Evolutionary conservation across 495 filamentous ascomycete genomes (phyloP).

Genomic region (Chaetomium cochliodes): DNA sequence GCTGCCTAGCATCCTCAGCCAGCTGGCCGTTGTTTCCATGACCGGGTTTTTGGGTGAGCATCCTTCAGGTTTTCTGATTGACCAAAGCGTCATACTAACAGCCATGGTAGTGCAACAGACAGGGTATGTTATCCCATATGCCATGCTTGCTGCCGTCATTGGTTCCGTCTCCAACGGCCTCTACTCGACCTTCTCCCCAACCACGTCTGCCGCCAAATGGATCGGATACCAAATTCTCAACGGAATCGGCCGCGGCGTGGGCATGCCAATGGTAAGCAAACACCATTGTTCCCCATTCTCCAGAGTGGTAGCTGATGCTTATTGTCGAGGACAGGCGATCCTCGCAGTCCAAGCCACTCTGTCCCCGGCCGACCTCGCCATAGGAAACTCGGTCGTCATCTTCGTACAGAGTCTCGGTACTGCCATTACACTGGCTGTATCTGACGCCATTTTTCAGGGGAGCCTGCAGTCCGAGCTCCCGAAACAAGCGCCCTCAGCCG

Average conservation of each 20-base stretch:
- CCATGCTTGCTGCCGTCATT: conserved; percentile 50
- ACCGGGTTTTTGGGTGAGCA: conserved; percentile 47
- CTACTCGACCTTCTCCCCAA: conserved; percentile 54
- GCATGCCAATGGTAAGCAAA: conserved; percentile 50
- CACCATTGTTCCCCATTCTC: not conserved
- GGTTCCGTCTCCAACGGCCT: conserved; percentile 60
- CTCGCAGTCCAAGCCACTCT: conserved; percentile 55
- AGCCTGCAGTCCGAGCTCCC: conserved; percentile 47
- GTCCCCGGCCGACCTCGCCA: conserved; percentile 52
- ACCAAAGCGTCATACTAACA: conserved; percentile 35
- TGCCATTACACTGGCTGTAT: conserved; percentile 58
- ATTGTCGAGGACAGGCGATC: conserved; percentile 39
- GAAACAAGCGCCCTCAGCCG: conserved; percentile 29
- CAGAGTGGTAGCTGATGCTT: not conserved
- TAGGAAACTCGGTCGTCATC: conserved; percentile 59
- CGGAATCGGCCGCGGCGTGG: conserved; percentile 62
- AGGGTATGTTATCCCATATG: conserved; percentile 64
- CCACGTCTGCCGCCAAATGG: conserved; percentile 47
- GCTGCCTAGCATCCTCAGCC: conserved; percentile 46
- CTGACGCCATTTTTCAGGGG: conserved; percentile 59
- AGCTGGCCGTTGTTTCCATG: conserved; percentile 49
- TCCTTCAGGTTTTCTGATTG: conserved; percentile 23
- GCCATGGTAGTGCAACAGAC: conserved; percentile 25
- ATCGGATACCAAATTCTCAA: conserved; percentile 66
- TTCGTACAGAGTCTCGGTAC: conserved; percentile 62